A percentile compares a stretch with the other conserved stretches of the same genome.
Conservation (phyloP, 257 asterid species). For the Solanum sejunctum region DNA sequence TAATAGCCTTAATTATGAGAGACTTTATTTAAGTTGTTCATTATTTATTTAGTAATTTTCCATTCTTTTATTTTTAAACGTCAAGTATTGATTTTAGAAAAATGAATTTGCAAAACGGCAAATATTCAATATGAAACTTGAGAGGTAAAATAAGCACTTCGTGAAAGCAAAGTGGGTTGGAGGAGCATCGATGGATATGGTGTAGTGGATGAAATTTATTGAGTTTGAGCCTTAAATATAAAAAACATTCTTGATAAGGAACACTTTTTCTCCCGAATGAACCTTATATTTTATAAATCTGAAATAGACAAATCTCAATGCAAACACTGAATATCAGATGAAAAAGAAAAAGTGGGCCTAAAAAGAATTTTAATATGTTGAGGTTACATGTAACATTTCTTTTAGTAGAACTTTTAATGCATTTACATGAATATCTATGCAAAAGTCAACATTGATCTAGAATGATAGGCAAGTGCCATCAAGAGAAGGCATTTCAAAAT, state of each 20-base stretch:
- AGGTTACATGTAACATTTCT: background rate
- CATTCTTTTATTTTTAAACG: background rate
- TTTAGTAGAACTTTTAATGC: background rate
- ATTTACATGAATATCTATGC: background rate
- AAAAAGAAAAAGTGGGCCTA: background rate
- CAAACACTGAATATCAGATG: too few relatives aligned
- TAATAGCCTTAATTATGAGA: background rate
- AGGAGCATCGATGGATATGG: too few relatives aligned
- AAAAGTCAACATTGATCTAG: background rate
- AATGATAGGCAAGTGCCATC: background rate
- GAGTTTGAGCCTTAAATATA: too few relatives aligned
- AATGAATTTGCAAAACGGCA: background rate
- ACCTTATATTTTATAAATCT: rapidly evolving
- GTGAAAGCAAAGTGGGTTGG: background rate
- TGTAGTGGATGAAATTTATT: too few relatives aligned
- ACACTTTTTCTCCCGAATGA: too few relatives aligned
- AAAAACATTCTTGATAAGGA: too few relatives aligned
- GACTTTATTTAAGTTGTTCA: background rate
- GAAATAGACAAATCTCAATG: rapidly evolving
- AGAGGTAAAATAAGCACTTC: background rate
- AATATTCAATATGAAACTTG: background rate
- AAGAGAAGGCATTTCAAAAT: background rate
- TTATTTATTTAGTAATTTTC: background rate
- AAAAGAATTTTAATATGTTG: background rate
- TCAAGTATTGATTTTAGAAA: background rate